Base-by-base conservation (phyloP, 1,284 basidiomycete genomes). In the Exobasidium cylindrosporum region DNA sequence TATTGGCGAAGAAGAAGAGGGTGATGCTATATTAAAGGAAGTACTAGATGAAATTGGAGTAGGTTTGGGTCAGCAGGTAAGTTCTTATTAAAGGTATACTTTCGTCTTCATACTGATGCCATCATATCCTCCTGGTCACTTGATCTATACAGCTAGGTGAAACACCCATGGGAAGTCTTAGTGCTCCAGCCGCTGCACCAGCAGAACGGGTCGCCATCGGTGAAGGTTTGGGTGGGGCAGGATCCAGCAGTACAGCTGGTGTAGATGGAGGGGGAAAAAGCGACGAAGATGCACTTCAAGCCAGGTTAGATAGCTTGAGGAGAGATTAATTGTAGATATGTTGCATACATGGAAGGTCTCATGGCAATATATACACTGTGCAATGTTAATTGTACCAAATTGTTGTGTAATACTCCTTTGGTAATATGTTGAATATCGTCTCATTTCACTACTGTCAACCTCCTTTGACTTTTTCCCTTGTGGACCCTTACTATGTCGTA, bases 1-100 rank as follows among this genome's bases (percentile, higher is more conserved):
- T 60, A 62, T 78, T 0, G 84, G 84, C 5, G 84, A 86, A 81
- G 94, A 97, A 73, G 91, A 91, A 70, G 95, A 97, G 76, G 88
- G 93, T 28, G 93, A 98, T 80, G 91, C 91, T 83, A 96, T 99
- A 65, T 82, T 99, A 68, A 93, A 91, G 75, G 88, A 98, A 81
- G 95, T 99, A 30, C 83, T 99, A 53, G 96, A 98, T 73, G 96
- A 98, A 83, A 97, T 99, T 66, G 96, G 95, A 24, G 89, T 99
- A 61, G 87, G 86, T 67, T 84, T 97, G 63, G 90, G 89, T 2
- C 96, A 98, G 81, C 88, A 95, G 84, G 94, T 91, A 74, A 72
- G 84, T 78, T 13, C 10, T 11, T 23, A 54, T 3, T 4, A 57
- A 57, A 56, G 32, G 55, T 30, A 13, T 50, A 13, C 10, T 10